phyloP scores from a whole-genome alignment of 441 rosid species.

The Aquilaria agallochum region DNA sequence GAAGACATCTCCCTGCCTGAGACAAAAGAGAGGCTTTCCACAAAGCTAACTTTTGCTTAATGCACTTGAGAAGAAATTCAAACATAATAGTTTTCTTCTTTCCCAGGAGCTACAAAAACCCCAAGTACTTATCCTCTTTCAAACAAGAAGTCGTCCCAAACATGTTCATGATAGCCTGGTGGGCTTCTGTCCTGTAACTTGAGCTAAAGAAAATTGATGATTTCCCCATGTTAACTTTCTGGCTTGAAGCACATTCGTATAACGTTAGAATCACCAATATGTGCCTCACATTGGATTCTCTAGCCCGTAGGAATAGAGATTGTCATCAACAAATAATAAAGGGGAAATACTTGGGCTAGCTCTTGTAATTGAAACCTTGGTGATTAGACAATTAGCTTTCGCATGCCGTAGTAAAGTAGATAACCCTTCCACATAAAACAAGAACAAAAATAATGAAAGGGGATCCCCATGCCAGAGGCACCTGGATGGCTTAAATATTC shows the following conservation, averaged over 20 bases:
- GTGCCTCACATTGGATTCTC: not conserved
- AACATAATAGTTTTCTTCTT: no score
- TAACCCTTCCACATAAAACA: not conserved
- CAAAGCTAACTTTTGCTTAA: no score
- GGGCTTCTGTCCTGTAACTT: no score
- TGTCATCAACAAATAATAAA: slow-evolving; percentile 5
- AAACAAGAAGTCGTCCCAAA: not conserved
- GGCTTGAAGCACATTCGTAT: not conserved
- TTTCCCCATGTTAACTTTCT: not conserved
- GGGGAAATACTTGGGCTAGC: not conserved
- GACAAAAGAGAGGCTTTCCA: no score
- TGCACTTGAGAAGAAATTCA: no score
- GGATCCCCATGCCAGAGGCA: slow-evolving; percentile 8
- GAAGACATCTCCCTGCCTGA: no score
- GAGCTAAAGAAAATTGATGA: not conserved
- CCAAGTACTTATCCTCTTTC: no score
- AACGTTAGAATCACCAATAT: not conserved
- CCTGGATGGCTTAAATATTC: not conserved
- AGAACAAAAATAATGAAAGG: not conserved
- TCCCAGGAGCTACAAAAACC: no score
- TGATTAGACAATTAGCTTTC: not conserved
- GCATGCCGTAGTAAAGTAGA: not conserved
- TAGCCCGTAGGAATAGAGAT: not conserved
- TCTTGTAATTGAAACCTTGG: not conserved
- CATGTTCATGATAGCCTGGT: no score